These are phyloP conservation scores for Agaricus blazei DNA, from an alignment of 768 basidiomycete genomes.

Conservation along the genomic window DNA sequence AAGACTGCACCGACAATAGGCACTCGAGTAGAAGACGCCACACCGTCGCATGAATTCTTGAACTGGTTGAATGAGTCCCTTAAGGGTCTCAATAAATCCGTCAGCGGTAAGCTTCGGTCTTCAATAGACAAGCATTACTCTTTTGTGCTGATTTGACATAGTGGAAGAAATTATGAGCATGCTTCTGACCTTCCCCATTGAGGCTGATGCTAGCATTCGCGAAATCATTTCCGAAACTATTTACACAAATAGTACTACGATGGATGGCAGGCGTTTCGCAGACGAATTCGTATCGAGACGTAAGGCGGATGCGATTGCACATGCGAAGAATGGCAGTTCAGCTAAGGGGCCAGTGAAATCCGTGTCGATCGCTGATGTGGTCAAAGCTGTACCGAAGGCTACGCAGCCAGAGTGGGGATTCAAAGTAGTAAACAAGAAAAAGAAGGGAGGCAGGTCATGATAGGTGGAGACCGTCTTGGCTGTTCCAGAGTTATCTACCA, in stretches of 20 bases:
- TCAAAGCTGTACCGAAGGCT: slow-evolving; percentile 81
- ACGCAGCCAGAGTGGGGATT: slow-evolving; percentile 79
- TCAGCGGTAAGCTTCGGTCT: slow-evolving; percentile 51
- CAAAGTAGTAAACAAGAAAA: slow-evolving; percentile 95
- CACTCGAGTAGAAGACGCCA: slow-evolving; percentile 55
- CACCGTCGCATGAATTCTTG: slow-evolving; percentile 87
- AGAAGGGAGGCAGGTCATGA: slow-evolving; percentile 70
- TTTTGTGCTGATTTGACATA: slow-evolving; percentile 23
- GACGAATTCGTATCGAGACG: slow-evolving; percentile 85
- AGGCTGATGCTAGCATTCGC: slow-evolving; percentile 73
- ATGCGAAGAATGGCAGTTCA: slow-evolving; percentile 40
- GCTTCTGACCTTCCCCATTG: slow-evolving; percentile 90
- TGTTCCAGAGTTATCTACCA: slow-evolving; percentile 6
- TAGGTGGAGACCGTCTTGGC: neutral
- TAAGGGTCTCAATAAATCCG: slow-evolving; percentile 67
- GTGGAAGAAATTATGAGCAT: slow-evolving; percentile 97
- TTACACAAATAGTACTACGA: slow-evolving; percentile 89
- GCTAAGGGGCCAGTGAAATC: slow-evolving; percentile 42
- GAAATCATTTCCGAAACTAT: slow-evolving; percentile 96
- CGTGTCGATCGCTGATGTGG: slow-evolving; percentile 82
- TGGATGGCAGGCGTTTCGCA: slow-evolving; percentile 94
- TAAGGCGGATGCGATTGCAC: slow-evolving; percentile 67
- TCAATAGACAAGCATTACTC: neutral
- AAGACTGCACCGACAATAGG: slow-evolving; percentile 24
- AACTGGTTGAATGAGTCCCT: slow-evolving; percentile 86